Percentiles rank a stretch among this genome's conserved stretches.
These are phyloP conservation scores for Lunasporangiospora selenospora DNA, from an alignment of 192 early-diverging fungal species.

Conservation along the genomic window DNA sequence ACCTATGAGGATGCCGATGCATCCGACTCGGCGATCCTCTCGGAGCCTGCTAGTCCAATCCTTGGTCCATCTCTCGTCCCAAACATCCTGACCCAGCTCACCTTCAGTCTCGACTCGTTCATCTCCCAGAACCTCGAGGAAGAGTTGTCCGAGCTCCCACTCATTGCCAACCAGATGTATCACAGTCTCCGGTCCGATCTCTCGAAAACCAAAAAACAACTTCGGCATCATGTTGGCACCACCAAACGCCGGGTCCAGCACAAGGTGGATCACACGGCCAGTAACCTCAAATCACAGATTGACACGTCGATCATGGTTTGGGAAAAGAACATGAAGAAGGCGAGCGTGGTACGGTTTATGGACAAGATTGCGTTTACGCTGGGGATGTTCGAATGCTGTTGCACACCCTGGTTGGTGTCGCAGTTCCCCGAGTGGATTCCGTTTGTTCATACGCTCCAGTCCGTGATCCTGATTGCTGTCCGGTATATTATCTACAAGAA, in stretches of 20 bases:
- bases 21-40: conserved; percentile 16
- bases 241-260: conserved; percentile 31
- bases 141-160: conserved; percentile 29
- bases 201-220: conserved; percentile 29
- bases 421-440: conserved; percentile 63
- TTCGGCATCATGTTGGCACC: conserved; percentile 29
- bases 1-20: conserved; percentile 29
- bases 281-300: conserved; percentile 33
- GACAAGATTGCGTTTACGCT: conserved; percentile 73
- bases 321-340: conserved; percentile 43
- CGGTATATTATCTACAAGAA: conserved; percentile 63
- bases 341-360: conserved; percentile 54
- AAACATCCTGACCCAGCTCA: conserved; percentile 38
- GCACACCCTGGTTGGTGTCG: conserved; percentile 57
- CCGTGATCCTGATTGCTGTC: conserved; percentile 46
- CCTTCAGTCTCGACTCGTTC: conserved; percentile 44
- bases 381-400: conserved; percentile 69
- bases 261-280: conserved; percentile 26
- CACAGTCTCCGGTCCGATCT: conserved; percentile 28
- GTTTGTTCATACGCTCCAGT: conserved; percentile 58
- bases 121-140: conserved; percentile 46
- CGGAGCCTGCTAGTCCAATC: conserved; percentile 27
- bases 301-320: conserved; percentile 35
- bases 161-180: conserved; percentile 39
- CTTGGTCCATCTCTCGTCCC: conserved; percentile 21